Percentiles rank a stretch among this genome's conserved stretches.
These are phyloP conservation scores for Salix purpurea DNA, from an alignment of 345 rosid species.

Conservation along the genomic window DNA sequence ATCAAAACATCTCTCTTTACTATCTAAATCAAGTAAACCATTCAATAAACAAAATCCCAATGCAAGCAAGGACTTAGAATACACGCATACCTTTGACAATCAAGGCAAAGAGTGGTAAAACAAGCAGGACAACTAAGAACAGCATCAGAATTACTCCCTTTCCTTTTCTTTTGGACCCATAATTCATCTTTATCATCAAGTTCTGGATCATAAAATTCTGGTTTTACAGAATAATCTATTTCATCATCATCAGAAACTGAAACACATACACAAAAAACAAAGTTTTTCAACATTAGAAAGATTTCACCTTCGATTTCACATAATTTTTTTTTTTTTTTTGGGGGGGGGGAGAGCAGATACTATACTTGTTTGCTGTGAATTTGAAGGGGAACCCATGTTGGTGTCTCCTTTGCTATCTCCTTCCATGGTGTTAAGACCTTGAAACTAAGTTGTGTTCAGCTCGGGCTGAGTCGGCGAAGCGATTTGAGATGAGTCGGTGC, in stretches of 20 bases:
- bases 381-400: not conserved
- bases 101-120: constrained; percentile 72
- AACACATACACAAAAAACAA: not conserved
- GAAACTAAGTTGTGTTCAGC: no score
- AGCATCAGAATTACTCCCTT: constrained; percentile 63
- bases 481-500: no score
- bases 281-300: not conserved
- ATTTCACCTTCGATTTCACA: not conserved
- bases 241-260: constrained; percentile 78
- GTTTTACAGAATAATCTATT: constrained; percentile 62
- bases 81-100: constrained; percentile 61
- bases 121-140: constrained; percentile 87
- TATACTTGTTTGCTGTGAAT: constrained; percentile 1
- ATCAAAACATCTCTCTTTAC: no score
- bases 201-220: constrained; percentile 65
- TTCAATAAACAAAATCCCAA: not conserved
- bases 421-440: no score
- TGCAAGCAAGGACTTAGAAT: not conserved
- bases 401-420: no score
- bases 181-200: constrained; percentile 64
- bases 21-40: no score
- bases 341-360: no score
- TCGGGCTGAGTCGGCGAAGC: no score
- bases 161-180: constrained; percentile 54
- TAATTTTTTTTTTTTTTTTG: no score